Conservation (phyloP, 208 protist genomes). For the Naegleria gruberi region DNA sequence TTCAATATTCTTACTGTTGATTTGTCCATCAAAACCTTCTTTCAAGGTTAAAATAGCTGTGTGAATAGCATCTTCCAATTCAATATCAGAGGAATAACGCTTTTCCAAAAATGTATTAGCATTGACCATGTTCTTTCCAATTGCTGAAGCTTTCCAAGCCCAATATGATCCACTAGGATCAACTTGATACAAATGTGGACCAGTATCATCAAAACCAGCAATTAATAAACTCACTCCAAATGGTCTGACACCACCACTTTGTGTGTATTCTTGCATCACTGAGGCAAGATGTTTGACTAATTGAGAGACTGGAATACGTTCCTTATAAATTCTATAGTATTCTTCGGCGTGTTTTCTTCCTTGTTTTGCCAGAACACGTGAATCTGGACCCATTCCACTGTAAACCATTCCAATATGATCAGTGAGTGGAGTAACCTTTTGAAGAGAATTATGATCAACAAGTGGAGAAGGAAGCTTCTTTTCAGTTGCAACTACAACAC, state of each 20-base stretch:
- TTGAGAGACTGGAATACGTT: constrained; percentile 86
- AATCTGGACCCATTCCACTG: constrained; percentile 97
- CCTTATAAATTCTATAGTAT: constrained; percentile 83
- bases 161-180: constrained; percentile 98
- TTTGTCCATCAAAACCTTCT: constrained; percentile 85
- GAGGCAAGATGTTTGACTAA: constrained; percentile 90
- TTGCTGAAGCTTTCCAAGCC: constrained; percentile 98
- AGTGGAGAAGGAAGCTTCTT: constrained; percentile 93
- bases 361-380: constrained; percentile 87
- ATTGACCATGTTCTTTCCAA: constrained; percentile 93
- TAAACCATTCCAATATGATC: constrained; percentile 94
- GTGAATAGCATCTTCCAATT: constrained; percentile 98
- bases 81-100: constrained; percentile 93
- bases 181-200: constrained; percentile 95
- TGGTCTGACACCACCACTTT: constrained; percentile 96
- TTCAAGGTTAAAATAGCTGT: constrained; percentile 98
- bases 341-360: constrained; percentile 87
- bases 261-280: constrained; percentile 98
- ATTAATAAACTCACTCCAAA: constrained; percentile 99
- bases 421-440: constrained; percentile 86
- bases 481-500: constrained; percentile 98
- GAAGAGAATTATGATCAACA: constrained; percentile 80
- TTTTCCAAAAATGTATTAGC: constrained; percentile 98
- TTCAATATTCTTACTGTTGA: constrained; percentile 97
- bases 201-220: constrained; percentile 85